These are phyloP conservation scores for Phaseolus lunatus DNA, from an alignment of 306 rosid species.

Conservation along the genomic window DNA sequence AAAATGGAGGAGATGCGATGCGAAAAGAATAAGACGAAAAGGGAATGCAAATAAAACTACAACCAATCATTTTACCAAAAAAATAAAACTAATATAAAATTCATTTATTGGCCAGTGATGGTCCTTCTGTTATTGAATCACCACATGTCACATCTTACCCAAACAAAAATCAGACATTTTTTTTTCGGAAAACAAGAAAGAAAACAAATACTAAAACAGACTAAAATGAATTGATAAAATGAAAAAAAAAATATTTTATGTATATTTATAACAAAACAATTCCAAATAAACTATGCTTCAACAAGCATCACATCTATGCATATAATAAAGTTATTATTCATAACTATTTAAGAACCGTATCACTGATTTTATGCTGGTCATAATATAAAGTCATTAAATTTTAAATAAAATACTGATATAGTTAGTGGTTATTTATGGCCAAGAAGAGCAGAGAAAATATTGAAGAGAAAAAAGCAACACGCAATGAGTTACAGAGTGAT, in stretches of 20 bases:
- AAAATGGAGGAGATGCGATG: not conserved
- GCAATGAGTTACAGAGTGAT: not conserved
- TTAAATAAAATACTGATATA: not conserved
- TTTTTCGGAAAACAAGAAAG: too few relatives aligned
- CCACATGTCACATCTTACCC: not conserved
- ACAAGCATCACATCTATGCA: too few relatives aligned
- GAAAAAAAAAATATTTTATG: too few relatives aligned
- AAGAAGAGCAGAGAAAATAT: not conserved
- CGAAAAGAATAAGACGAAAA: not conserved
- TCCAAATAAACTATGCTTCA: too few relatives aligned
- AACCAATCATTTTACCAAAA: not conserved
- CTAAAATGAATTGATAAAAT: not conserved
- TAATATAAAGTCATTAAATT: not conserved
- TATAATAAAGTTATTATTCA: too few relatives aligned
- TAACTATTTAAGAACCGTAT: too few relatives aligned
- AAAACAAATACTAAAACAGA: not conserved
- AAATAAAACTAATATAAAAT: not conserved
- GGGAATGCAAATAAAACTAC: not conserved
- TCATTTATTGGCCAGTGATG: not conserved
- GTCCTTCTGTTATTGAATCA: not conserved
- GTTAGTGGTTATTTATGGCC: not conserved
- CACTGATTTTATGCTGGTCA: not conserved
- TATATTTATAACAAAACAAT: too few relatives aligned
- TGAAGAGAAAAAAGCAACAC: not conserved
- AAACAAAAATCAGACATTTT: not conserved